phyloP scores from a whole-genome alignment of 352 stramenopile species.

The Phytophthora niederhauseri region DNA sequence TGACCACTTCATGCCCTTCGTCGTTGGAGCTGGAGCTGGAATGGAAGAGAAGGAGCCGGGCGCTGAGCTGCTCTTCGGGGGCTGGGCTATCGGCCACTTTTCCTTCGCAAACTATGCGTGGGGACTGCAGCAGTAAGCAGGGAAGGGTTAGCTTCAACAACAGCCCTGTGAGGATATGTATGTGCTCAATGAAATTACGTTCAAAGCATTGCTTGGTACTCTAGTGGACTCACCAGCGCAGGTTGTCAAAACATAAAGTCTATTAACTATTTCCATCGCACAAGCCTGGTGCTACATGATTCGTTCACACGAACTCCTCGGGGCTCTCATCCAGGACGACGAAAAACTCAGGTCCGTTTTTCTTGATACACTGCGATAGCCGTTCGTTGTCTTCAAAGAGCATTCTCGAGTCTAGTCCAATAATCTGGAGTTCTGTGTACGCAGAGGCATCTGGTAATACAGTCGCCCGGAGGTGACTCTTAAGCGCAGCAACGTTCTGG shows the following conservation, averaged over 20 bases:
- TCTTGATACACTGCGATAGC: slow-evolving; percentile 25
- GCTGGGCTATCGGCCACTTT: slow-evolving; percentile 22
- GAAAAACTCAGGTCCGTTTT: slow-evolving; percentile 38
- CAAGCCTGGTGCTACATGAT: background rate
- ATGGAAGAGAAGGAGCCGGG: slow-evolving; percentile 26
- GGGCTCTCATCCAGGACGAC: slow-evolving; percentile 29
- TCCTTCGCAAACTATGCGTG: slow-evolving; percentile 32
- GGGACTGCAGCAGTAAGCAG: slow-evolving; percentile 16
- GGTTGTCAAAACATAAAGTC: background rate
- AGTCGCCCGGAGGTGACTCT: slow-evolving; percentile 22
- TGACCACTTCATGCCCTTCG: slow-evolving; percentile 29
- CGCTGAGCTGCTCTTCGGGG: slow-evolving; percentile 20
- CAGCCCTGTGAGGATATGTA: background rate
- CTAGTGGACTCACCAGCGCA: background rate
- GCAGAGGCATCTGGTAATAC: slow-evolving; percentile 17
- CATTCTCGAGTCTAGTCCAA: slow-evolving; percentile 24
- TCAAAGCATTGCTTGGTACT: background rate
- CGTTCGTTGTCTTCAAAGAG: slow-evolving; percentile 26
- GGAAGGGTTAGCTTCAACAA: background rate
- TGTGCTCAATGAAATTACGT: background rate
- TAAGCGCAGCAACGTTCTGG: slow-evolving; percentile 27
- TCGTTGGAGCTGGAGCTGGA: slow-evolving; percentile 23
- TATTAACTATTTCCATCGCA: background rate
- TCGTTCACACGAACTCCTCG: slow-evolving; percentile 28
- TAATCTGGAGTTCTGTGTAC: slow-evolving; percentile 23